phyloP scores from a whole-genome alignment of 1,139 yeast species.

The Geotrichum aggregatum region DNA sequence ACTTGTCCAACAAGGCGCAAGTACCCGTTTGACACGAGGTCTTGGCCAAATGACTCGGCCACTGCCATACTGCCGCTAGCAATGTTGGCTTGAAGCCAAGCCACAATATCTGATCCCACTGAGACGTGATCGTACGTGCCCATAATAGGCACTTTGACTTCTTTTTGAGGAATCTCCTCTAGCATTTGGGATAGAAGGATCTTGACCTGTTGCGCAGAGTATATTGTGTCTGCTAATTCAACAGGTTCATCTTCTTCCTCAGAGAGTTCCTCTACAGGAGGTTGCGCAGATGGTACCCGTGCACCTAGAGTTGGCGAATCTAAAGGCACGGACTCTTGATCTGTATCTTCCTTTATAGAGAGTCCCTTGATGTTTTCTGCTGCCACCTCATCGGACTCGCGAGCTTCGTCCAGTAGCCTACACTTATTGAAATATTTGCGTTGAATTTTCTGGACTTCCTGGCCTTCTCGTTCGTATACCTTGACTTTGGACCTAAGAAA shows the following conservation, averaged over 20 bases:
- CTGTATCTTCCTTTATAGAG: neutral
- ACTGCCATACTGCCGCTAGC: constrained; percentile 33
- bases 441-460: constrained; percentile 56
- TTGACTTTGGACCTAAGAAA: constrained; percentile 50
- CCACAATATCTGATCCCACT: constrained; percentile 58
- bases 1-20: constrained; percentile 58
- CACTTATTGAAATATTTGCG: constrained; percentile 75
- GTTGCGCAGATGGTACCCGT: neutral
- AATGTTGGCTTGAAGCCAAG: constrained; percentile 49
- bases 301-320: neutral
- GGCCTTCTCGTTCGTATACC: constrained; percentile 48
- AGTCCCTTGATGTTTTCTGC: neutral
- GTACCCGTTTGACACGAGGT: constrained; percentile 60
- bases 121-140: constrained; percentile 66
- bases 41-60: constrained; percentile 79
- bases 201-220: constrained; percentile 39
- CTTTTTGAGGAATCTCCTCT: constrained; percentile 44
- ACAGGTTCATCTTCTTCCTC: constrained; percentile 27
- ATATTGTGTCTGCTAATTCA: constrained; percentile 37
- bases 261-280: constrained; percentile 1
- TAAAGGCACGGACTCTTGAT: neutral
- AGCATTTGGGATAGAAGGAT: constrained; percentile 45
- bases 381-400: neutral
- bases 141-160: constrained; percentile 56
- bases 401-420: constrained; percentile 59